A percentile compares a stretch with the other conserved stretches of the same genome.
Evolutionary conservation across 2,329 filamentous ascomycete genomes (phyloP).

Genomic region (Fusarium succisae): DNA sequence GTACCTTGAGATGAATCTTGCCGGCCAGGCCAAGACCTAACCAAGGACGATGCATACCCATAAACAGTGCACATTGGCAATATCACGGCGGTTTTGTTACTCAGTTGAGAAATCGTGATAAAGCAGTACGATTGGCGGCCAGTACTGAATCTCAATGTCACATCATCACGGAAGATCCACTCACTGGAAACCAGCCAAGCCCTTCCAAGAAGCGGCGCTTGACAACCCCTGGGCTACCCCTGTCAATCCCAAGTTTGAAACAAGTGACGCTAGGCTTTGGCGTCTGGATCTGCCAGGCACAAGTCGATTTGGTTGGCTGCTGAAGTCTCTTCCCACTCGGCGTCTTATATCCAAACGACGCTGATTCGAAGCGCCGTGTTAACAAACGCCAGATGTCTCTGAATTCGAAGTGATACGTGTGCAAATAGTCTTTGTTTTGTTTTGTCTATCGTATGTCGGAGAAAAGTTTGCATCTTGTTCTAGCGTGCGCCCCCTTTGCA

Average conservation of each 20-base stretch:
- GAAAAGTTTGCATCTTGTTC: constrained; percentile 14
- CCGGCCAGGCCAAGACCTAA: neutral
- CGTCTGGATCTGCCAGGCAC: constrained; percentile 32
- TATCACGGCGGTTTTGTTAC: constrained; percentile 13
- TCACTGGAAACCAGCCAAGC: constrained; percentile 35
- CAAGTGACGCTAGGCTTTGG: constrained; percentile 26
- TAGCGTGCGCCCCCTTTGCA: neutral
- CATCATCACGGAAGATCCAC: constrained; percentile 30
- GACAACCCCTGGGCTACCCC: constrained; percentile 27
- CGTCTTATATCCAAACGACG: constrained; percentile 13
- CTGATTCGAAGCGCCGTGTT: constrained; percentile 29
- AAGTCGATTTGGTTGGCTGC: constrained; percentile 31
- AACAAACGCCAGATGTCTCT: constrained; percentile 8
- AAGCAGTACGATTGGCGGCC: constrained; percentile 22
- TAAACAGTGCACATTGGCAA: constrained; percentile 16
- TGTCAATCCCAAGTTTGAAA: constrained; percentile 32
- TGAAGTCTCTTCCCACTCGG: constrained; percentile 8
- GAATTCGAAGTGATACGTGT: constrained; percentile 4
- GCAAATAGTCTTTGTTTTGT: neutral
- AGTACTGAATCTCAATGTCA: constrained; percentile 23
- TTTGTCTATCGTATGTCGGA: constrained; percentile 1
- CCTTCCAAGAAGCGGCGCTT: constrained; percentile 30
- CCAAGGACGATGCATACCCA: neutral
- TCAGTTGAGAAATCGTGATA: constrained; percentile 7
- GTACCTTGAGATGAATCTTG: neutral